Conservation (phyloP, 176 grass and related monocot species). For the Musa acuminata region DNA sequence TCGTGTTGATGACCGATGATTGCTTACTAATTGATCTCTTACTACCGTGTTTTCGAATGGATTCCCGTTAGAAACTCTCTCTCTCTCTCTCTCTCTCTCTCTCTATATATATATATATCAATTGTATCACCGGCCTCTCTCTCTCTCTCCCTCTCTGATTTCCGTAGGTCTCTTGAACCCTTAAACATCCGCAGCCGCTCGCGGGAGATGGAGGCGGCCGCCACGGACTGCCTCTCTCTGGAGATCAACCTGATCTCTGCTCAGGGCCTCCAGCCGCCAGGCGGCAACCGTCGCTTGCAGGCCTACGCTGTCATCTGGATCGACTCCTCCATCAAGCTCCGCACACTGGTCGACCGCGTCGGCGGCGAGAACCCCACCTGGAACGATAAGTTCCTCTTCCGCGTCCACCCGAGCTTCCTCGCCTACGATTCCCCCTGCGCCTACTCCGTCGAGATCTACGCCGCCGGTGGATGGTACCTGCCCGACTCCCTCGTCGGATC, state of each 20-base stretch:
- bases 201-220: background rate
- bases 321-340: conserved; percentile 53
- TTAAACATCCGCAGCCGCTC: background rate
- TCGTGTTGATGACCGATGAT: too few relatives aligned
- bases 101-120: too few relatives aligned
- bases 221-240: background rate
- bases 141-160: background rate
- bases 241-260: conserved; percentile 54
- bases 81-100: too few relatives aligned
- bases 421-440: conserved; percentile 51
- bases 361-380: conserved; percentile 70
- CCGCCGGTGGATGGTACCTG: conserved; percentile 31
- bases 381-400: conserved; percentile 85
- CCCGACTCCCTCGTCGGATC: conserved; percentile 54
- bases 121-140: too few relatives aligned
- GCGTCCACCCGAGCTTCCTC: conserved; percentile 45
- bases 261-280: conserved; percentile 59
- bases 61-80: too few relatives aligned
- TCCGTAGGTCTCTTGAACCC: background rate
- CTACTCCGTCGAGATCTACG: conserved; percentile 75
- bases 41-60: too few relatives aligned
- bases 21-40: too few relatives aligned
- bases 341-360: conserved; percentile 42
- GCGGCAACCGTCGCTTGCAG: conserved; percentile 46
- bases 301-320: conserved; percentile 80